These are phyloP conservation scores for Penium margaritaceum DNA, from an alignment of 139 green algal species.

Conservation along the genomic window DNA sequence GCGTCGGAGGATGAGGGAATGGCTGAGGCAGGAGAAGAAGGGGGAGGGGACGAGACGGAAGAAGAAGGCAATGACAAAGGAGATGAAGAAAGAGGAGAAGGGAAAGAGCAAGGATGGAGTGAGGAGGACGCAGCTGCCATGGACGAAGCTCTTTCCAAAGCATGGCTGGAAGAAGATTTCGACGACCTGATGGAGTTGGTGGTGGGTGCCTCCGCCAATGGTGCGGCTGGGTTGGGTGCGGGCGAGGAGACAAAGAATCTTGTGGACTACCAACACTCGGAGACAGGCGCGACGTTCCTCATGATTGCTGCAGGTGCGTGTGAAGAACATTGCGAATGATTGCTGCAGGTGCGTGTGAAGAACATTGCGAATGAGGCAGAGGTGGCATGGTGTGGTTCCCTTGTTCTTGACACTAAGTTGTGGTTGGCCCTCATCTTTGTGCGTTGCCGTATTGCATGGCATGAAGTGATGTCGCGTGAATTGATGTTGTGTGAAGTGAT, in stretches of 20 bases:
- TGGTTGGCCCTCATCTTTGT: not conserved
- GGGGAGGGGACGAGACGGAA: not conserved
- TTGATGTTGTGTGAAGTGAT: not conserved
- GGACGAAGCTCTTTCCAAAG: slow-evolving; percentile 23
- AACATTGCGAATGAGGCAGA: too few species aligned
- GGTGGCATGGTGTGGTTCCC: not conserved
- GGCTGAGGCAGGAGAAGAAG: not conserved
- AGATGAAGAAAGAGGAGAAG: not conserved
- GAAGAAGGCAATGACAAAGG: not conserved
- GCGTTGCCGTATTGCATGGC: not conserved
- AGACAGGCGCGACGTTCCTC: slow-evolving; percentile 63
- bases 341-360: slow-evolving; percentile 49
- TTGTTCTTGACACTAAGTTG: not conserved
- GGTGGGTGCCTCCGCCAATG: not conserved
- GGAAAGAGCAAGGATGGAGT: not conserved
- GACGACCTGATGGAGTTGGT: slow-evolving; percentile 31
- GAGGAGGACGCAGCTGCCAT: slow-evolving; percentile 25
- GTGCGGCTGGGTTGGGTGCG: not conserved
- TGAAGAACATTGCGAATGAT: slow-evolving; percentile 75
- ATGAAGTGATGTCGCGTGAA: not conserved
- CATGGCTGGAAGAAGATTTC: slow-evolving; percentile 31
- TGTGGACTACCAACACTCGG: slow-evolving; percentile 38
- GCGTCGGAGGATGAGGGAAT: not conserved
- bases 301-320: slow-evolving; percentile 61
- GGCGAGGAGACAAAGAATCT: not conserved